Conservation (phyloP, 2,329 filamentous ascomycete species). For the Trichoderma sp. region DNA sequence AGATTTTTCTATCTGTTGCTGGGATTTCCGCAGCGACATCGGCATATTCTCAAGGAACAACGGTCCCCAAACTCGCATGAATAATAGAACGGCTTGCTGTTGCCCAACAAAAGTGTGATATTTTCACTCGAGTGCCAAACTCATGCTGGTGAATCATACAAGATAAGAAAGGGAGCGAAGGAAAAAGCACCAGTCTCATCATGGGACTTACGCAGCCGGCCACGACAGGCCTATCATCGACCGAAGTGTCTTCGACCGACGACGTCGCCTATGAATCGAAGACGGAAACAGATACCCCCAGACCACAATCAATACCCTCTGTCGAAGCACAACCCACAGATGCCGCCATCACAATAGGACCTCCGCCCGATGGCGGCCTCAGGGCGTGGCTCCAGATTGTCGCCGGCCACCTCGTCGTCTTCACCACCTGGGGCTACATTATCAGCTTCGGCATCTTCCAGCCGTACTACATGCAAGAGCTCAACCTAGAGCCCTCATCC, state of each 20-base stretch:
- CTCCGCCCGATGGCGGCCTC: slow-evolving; percentile 43
- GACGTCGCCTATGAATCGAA: slow-evolving; percentile 1
- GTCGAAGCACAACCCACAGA: not conserved
- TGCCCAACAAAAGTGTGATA: not conserved
- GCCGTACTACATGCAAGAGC: slow-evolving; percentile 43
- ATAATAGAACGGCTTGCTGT: not conserved
- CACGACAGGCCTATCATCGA: not conserved
- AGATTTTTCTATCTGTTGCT: not conserved
- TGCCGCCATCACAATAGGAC: not conserved
- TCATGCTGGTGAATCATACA: not conserved
- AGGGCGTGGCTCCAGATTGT: slow-evolving; percentile 46
- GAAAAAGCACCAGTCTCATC: not conserved
- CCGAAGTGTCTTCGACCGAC: slow-evolving; percentile 5
- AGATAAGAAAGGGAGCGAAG: no score
- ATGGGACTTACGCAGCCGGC: slow-evolving; percentile 11
- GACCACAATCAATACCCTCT: not conserved
- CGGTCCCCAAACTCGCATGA: not conserved
- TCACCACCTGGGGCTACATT: slow-evolving; percentile 46
- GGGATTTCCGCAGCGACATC: slow-evolving; percentile 12
- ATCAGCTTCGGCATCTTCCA: slow-evolving; percentile 47
- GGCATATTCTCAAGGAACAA: not conserved
- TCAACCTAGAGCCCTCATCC: slow-evolving; percentile 40
- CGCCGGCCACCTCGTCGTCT: slow-evolving; percentile 43
- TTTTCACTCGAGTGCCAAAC: not conserved
- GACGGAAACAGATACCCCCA: not conserved